A percentile compares a stretch with the other conserved stretches of the same genome.
Evolutionary conservation across 257 asterid genomes (phyloP).

Genomic region (Jasminum sambac): DNA sequence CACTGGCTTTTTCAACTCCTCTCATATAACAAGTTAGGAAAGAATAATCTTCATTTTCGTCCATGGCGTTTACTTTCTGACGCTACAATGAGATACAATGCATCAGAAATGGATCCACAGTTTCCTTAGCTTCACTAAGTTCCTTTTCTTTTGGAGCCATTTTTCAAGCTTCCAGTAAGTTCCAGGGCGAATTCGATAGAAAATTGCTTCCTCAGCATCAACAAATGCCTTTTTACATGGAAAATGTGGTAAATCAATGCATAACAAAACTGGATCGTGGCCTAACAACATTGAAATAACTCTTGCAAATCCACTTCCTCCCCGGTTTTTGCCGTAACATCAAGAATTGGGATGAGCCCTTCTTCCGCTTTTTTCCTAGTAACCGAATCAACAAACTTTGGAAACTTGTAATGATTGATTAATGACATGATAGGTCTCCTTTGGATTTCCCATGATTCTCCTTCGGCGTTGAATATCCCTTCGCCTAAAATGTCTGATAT

Average conservation of each 20-base stretch:
- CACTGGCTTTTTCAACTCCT: conserved; percentile 8
- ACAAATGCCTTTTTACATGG: conserved; percentile 32
- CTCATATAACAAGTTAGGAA: conserved; percentile 22
- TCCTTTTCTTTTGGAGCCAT: conserved; percentile 31
- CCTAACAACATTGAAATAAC: conserved; percentile 33
- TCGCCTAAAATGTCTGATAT: conserved; percentile 41
- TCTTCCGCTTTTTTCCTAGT: conserved; percentile 25
- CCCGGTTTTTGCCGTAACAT: conserved; percentile 8
- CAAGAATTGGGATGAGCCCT: conserved; percentile 35
- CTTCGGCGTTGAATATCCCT: conserved; percentile 41
- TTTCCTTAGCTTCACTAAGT: background rate
- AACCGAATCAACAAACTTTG: conserved; percentile 17
- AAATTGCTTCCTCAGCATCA: conserved; percentile 26
- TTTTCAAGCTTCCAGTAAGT: conserved; percentile 32
- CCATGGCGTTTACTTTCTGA: background rate
- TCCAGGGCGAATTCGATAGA: conserved; percentile 31
- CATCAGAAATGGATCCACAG: background rate
- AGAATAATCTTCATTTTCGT: conserved; percentile 5
- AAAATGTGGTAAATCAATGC: conserved; percentile 27
- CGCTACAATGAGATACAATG: conserved; percentile 8
- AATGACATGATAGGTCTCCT: conserved; percentile 30
- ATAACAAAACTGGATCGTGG: conserved; percentile 30
- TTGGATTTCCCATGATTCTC: conserved; percentile 41
- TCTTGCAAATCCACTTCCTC: conserved; percentile 38
- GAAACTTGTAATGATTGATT: conserved; percentile 21